These are phyloP conservation scores for Gracilaria domingensis DNA, from an alignment of 23 red algal species.

Conservation along the genomic window DNA sequence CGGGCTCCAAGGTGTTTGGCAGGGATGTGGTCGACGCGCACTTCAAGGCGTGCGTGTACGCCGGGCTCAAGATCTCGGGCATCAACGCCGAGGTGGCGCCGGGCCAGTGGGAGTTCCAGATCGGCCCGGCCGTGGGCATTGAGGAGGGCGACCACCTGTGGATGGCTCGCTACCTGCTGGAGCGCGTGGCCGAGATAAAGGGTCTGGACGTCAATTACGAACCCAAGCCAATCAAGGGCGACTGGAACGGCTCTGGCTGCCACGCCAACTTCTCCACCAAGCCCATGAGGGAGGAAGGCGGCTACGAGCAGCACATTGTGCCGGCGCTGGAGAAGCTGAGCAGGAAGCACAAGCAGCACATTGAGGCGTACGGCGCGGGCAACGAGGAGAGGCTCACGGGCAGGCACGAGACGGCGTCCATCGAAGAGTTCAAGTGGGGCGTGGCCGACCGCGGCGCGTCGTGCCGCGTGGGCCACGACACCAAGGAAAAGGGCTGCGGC, in stretches of 20 bases:
- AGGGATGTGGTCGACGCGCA: constrained; percentile 93
- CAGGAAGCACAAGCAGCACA: constrained; percentile 93
- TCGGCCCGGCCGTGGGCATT: constrained; percentile 92
- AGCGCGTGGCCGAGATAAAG: constrained; percentile 85
- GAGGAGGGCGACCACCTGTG: constrained; percentile 93
- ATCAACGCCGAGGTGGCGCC: constrained; percentile 96
- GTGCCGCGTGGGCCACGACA: constrained; percentile 83
- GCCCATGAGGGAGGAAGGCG: constrained; percentile 90
- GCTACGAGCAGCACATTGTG: constrained; percentile 81
- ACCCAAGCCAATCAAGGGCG: constrained; percentile 90
- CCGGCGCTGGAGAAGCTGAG: constrained; percentile 87
- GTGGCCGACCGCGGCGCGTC: constrained; percentile 91
- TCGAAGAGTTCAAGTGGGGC: constrained; percentile 91
- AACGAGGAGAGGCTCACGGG: constrained; percentile 95
- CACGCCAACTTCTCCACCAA: constrained; percentile 99
- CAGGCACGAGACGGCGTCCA: constrained; percentile 92
- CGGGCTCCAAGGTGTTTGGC: constrained; percentile 84
- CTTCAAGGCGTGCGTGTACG: constrained; percentile 94
- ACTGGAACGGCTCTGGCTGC: constrained; percentile 99
- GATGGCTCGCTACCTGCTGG: constrained; percentile 93
- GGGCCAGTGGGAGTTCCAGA: constrained; percentile 99
- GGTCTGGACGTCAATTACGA: constrained; percentile 78
- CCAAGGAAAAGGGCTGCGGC: constrained; percentile 80
- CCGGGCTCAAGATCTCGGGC: constrained; percentile 92
- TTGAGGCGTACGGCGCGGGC: constrained; percentile 87